Percentiles rank a stretch among this genome's conserved stretches.
Evolutionary conservation across 2,329 filamentous ascomycete genomes (phyloP).

Genomic region (Mariannaea sp.): DNA sequence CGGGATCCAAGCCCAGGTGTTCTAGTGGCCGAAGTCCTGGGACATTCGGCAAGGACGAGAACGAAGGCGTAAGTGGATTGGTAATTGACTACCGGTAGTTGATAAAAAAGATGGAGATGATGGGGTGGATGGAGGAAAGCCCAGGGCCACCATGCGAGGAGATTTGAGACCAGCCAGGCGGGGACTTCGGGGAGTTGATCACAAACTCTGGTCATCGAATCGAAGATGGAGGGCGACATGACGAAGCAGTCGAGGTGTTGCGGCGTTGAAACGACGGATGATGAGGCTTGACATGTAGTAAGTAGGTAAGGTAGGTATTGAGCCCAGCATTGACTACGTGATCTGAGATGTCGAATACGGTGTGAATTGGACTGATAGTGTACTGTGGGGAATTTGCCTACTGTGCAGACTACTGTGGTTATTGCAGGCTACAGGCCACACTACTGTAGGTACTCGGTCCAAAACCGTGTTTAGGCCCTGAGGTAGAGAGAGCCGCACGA

Average conservation of each 20-base stretch:
- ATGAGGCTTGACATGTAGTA: no score
- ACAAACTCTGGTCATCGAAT: background rate
- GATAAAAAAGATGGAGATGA: background rate
- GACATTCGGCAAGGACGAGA: slow-evolving; percentile 1
- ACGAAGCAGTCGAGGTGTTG: background rate
- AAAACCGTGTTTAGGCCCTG: background rate
- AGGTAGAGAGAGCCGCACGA: background rate
- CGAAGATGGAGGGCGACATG: background rate
- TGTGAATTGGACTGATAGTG: no score
- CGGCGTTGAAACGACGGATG: no score
- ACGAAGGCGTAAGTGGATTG: no score
- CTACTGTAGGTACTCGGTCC: no score
- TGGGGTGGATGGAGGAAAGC: slow-evolving; percentile 1
- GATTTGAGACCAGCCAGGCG: background rate
- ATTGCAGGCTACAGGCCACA: no score
- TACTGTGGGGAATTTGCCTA: no score
- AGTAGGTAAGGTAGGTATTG: no score
- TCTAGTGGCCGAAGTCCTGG: slow-evolving; percentile 13
- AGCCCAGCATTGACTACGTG: no score
- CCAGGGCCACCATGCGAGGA: background rate
- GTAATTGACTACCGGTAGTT: no score
- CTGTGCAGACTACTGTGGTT: no score
- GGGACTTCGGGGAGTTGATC: slow-evolving; percentile 19
- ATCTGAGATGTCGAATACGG: no score
- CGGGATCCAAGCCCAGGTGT: slow-evolving; percentile 13